Base-by-base conservation (phyloP, 1,284 basidiomycete genomes). In the Ustilago shanxiensis region DNA sequence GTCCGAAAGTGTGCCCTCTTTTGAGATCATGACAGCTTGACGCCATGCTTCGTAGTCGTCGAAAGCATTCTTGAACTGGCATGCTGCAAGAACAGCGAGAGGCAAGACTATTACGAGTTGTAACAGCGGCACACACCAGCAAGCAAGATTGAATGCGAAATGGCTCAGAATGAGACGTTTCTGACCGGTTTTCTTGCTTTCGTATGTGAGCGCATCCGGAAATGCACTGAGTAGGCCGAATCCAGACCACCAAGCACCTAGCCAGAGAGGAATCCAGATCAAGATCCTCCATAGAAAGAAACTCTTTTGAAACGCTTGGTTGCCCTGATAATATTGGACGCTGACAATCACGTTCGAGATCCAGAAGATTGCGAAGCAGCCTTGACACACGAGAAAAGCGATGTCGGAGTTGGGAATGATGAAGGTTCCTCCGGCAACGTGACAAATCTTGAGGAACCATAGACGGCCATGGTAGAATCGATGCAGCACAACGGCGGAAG, bases 401-500 rank as follows among this genome's bases (percentile, higher is more conserved):
- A 74, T 51, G 50, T 69, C 56, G 8, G 66, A 52, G 18, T 74
- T 74, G 2, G 72, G 72, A 24, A 74, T 69, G 26, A 69, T 50
- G 50, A 74, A 74, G 8, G 55, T 69, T 5, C 72, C 72, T 18
- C 63, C 60, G 1, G 41, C 54, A 26, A 74, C 72, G 18, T 35
- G 54, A 66, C 66, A 69, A 24, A 69, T 37, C 52, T 66, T 74
- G 54, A 74, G 35, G 22, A 69, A 58, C 72, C 72, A 74, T 5
- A 62, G 66, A 44, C 59, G 66, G 2, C 72, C 50, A 9, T 45
- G 13, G 4, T 58, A n/a, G 24, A 69, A 18, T 16, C 72, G 72
- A 22, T 64, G 66, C 1, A 60, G 28, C 18, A 74, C 29, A n/a
- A 74, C 54, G 2, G 44, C 3, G 6, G 10, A 22, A 7, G 31